Evolutionary conservation across 768 basidiomycete genomes (phyloP), one percentile per base, ranked within the genome.

Genomic region (Hericium erinaceus): DNA sequence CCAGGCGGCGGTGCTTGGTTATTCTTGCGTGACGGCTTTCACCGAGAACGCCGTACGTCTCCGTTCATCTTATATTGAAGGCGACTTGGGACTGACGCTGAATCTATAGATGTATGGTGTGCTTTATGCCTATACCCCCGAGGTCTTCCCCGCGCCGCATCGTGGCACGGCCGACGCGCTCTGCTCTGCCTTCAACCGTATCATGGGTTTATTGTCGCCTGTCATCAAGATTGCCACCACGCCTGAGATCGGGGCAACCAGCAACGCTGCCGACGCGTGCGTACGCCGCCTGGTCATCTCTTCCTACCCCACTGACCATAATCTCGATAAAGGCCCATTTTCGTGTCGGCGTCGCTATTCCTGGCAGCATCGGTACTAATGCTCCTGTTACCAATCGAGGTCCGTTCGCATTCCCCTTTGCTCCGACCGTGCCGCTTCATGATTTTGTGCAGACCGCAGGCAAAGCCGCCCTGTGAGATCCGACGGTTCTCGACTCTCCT

Each of bases 41-140:
- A 77, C 75, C 15, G 68, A 73, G n/a, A 46, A 46, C n/a, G 44
- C 44, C 1, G 44, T 46, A 46, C 16, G 44, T 18, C 44, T n/a
- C 7, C 15, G 2, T 16, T 20, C 5, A 46, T 20, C 44, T 20
- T 2, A 11, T 10, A 4, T 12, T 15, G 16, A 13, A 15, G 44
- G 16, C 44, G 16, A 46, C 44, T n/a, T 46, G 16, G n/a, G 44
- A 46, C 44, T 18, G 44, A n/a, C n/a, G 2, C 10, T 18, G 2
- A 7, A 18, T 6, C 2, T 46, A 8, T 46, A 24, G 22, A 65
- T 78, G 77, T 80, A 80, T 58, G 80, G 78, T 10, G 73, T 80
- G 10, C 69, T 81, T 13, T 83, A 77, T 55, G 80, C 80, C 1
- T 81, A 81, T 61, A 82, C 81, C 8, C 81, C 81, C 1, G 81